Base-by-base conservation (phyloP, 192 early-diverging fungal genomes). In the Rhizophagus prolifer region DNA sequence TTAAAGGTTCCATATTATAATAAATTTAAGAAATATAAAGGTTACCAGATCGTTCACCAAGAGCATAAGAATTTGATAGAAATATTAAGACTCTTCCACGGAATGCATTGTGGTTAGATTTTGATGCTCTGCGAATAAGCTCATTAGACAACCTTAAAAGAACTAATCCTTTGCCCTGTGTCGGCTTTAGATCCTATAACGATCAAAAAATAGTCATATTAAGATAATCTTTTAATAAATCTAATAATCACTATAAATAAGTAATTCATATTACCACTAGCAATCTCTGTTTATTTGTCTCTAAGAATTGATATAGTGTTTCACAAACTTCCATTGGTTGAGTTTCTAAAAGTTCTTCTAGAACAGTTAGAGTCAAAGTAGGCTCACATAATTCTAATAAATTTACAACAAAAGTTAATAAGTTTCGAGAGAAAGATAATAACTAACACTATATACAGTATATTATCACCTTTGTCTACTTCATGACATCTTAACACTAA, bases 71-170 rank as follows among this genome's bases (percentile, higher is more conserved):
- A 71, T 90, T 94, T 14, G 96, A 91, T 3, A 98, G 86, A 77
- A 95, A 94, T 67, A 96, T 87, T 65, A 95, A 82, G 31, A 98
- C 93, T n/a, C 95, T 90, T 1, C 97, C 96, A 72, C 91, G 92
- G 74, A 92, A 91, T 44, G 88, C 90, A 23, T 90, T 93, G 83
- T 95, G 89, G 50, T 89, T 91, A 4, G 92, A 88, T 63, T 94
- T 93, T 3, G 96, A 95, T n/a, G 95, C 85, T 71, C 97, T 87
- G 8, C 95, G 86, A 8, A 98, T 83, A n/a, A 97, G 80, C 26
- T 93, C 92, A 80, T 97, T 97, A 82, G 95, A 97, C 66, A 95
- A 81, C 68, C 93, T 82, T 50, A 98, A 86, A 47, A 98, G 80
- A 3, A 92, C 85, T 6, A 96, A 81, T 23, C 92, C 94, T 77